phyloP scores from a whole-genome alignment of 2,329 filamentous ascomycete genomes.

The Neofusicoccum sp. region DNA sequence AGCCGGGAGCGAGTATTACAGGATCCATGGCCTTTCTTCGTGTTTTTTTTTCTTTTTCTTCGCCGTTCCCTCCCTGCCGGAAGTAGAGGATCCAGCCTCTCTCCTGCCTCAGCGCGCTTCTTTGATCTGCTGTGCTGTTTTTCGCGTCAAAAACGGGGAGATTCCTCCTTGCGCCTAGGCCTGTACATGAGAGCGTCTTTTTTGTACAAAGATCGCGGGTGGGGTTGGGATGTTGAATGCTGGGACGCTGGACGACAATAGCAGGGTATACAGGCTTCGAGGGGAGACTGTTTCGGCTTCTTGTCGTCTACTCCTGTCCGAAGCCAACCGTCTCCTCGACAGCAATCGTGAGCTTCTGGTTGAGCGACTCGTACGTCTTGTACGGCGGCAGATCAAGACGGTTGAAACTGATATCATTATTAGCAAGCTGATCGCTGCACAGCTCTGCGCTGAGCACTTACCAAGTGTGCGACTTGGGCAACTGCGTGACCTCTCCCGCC shows the following conservation, averaged over 20 bases:
- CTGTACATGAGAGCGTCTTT: conserved; percentile 10
- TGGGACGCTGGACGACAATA: background rate
- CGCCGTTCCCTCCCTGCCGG: background rate
- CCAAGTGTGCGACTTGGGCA: conserved; percentile 98
- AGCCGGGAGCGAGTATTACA: conserved; percentile 5
- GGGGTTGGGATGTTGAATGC: conserved; percentile 1
- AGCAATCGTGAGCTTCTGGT: conserved; percentile 90
- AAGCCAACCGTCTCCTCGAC: conserved; percentile 99
- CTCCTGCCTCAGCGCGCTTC: background rate
- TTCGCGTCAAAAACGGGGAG: background rate
- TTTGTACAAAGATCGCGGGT: background rate
- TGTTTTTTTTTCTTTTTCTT: background rate
- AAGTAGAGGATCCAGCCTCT: conserved; percentile 15
- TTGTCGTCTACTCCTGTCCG: conserved; percentile 77
- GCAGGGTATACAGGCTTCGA: background rate
- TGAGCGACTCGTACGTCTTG: conserved; percentile 81
- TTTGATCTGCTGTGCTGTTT: background rate
- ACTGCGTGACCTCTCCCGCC: conserved; percentile 83
- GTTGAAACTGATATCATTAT: conserved; percentile 72
- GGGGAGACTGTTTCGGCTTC: background rate
- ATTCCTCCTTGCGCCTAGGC: conserved; percentile 2
- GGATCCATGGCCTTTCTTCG: background rate
- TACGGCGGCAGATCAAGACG: conserved; percentile 93
- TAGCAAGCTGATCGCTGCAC: conserved; percentile 18
- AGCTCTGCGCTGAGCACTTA: conserved; percentile 53